phyloP scores from a whole-genome alignment of 192 early-diverging fungal genomes.

The Irineochytrium annulatum region DNA sequence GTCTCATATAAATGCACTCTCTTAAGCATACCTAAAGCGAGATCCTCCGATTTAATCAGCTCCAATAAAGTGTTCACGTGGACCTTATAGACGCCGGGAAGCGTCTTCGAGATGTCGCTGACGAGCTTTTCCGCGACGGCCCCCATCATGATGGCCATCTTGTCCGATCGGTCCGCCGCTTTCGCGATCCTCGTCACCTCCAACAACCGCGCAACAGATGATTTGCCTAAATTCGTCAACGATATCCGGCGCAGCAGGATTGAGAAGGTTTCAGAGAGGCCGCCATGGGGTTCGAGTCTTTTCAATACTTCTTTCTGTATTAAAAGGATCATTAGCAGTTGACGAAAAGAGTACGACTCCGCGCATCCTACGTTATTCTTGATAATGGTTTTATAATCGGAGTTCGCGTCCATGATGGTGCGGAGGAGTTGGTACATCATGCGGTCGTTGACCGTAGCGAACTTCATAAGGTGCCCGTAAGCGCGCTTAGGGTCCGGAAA shows the following conservation, averaged over 20 bases:
- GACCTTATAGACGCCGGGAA: slow-evolving; percentile 57
- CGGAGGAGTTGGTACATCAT: slow-evolving; percentile 63
- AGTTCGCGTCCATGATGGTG: slow-evolving; percentile 65
- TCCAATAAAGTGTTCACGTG: slow-evolving; percentile 47
- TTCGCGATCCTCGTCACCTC: not conserved
- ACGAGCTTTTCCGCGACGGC: slow-evolving; percentile 49
- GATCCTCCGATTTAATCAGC: slow-evolving; percentile 37
- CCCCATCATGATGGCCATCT: slow-evolving; percentile 25
- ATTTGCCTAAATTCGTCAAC: slow-evolving; percentile 70
- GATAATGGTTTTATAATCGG: slow-evolving; percentile 66
- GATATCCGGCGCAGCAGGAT: slow-evolving; percentile 72
- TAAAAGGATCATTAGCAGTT: slow-evolving; percentile 14
- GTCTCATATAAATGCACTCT: not conserved
- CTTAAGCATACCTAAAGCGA: slow-evolving; percentile 32
- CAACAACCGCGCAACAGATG: slow-evolving; percentile 57
- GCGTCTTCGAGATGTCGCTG: slow-evolving; percentile 47
- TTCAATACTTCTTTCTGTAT: slow-evolving; percentile 64
- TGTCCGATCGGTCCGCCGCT: slow-evolving; percentile 4
- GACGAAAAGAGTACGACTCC: not conserved
- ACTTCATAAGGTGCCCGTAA: slow-evolving; percentile 60
- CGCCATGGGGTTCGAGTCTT: slow-evolving; percentile 58
- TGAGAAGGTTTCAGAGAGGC: slow-evolving; percentile 65
- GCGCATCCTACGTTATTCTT: slow-evolving; percentile 52
- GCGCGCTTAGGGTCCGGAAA: slow-evolving; percentile 68
- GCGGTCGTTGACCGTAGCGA: slow-evolving; percentile 63